Evolutionary conservation across 2,329 filamentous ascomycete genomes (phyloP).

Genomic region (Xylogone sp.): DNA sequence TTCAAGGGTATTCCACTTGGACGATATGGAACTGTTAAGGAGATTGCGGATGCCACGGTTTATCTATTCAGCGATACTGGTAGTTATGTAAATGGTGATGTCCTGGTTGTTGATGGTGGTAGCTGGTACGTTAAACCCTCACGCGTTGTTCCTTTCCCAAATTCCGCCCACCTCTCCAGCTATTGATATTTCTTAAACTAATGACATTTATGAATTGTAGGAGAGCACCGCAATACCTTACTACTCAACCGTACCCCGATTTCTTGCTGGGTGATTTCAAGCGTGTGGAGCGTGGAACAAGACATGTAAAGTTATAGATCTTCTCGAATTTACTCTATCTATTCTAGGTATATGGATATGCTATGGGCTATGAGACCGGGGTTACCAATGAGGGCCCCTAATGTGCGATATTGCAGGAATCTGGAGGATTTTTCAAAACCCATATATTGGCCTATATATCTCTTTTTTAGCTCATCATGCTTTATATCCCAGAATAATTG

Average conservation of each 20-base stretch:
- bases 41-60: slow-evolving; percentile 90
- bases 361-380: too few species aligned
- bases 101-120: slow-evolving; percentile 67
- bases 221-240: background rate
- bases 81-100: slow-evolving; percentile 81
- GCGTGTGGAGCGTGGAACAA: background rate
- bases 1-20: slow-evolving; percentile 62
- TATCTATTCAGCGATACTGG: slow-evolving; percentile 84
- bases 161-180: too few species aligned
- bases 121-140: slow-evolving; percentile 14
- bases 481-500: background rate
- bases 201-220: background rate
- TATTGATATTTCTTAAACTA: too few species aligned
- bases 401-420: too few species aligned
- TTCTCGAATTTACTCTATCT: background rate
- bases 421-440: too few species aligned
- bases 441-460: too few species aligned
- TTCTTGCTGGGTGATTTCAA: background rate
- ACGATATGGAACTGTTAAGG: slow-evolving; percentile 73
- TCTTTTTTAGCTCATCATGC: too few species aligned
- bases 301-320: background rate
- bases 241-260: background rate
- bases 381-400: too few species aligned
- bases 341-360: too few species aligned
- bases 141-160: background rate